phyloP scores from a whole-genome alignment of 805 yeast species.

The Cyberlindnera mycetangii region DNA sequence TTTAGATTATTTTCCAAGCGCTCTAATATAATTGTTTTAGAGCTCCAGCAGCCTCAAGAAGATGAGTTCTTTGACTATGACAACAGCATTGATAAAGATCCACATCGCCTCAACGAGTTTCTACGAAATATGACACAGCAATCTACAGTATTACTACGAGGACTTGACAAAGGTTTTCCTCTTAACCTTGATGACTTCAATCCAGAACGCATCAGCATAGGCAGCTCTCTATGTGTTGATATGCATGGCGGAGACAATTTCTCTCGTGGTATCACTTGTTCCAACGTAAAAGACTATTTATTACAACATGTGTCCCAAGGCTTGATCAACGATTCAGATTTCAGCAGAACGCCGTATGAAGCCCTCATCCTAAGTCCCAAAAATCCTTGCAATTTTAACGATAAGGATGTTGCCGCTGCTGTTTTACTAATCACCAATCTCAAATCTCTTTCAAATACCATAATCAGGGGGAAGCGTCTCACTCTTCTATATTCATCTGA shows the following conservation, averaged over 20 bases:
- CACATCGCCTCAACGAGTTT: constrained; percentile 1
- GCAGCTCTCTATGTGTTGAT: background rate
- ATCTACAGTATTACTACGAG: background rate
- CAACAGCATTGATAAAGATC: background rate
- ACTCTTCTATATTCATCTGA: background rate
- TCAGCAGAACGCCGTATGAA: background rate
- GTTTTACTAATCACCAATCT: constrained; percentile 1
- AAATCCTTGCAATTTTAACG: background rate
- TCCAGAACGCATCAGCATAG: background rate
- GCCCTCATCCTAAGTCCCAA: background rate
- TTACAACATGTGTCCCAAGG: background rate
- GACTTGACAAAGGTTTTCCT: background rate
- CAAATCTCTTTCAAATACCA: background rate
- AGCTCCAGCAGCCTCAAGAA: background rate
- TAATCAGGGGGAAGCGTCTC: background rate
- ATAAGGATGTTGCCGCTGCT: background rate
- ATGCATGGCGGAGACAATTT: background rate
- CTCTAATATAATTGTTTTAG: background rate
- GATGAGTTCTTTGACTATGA: constrained; percentile 1
- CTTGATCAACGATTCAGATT: background rate
- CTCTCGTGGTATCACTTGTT: background rate
- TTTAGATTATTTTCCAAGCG: background rate
- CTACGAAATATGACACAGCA: background rate
- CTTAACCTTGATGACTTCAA: background rate
- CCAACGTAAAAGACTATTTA: background rate